Percentiles rank a stretch among this genome's conserved stretches.
These are phyloP conservation scores for Triticum urartu DNA, from an alignment of 176 grass and related monocot species.

Conservation along the genomic window DNA sequence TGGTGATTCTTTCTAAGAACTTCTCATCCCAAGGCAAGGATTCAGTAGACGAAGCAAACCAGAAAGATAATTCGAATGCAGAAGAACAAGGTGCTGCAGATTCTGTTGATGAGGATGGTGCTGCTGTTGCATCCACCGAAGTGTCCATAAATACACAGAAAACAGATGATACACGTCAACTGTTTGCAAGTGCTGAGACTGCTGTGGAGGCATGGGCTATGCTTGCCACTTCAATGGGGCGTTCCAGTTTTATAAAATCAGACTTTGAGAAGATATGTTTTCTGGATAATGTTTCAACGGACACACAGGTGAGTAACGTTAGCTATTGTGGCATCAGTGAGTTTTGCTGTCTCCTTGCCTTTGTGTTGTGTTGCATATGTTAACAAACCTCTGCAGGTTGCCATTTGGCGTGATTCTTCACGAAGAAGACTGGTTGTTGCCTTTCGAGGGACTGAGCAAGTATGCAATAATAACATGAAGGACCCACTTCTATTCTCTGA, in stretches of 20 bases:
- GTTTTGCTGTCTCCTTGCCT: not conserved
- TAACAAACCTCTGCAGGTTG: constrained; percentile 50
- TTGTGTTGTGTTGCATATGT: constrained; percentile 5
- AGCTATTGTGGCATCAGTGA: not conserved
- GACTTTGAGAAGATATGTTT: constrained; percentile 98
- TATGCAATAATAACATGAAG: constrained; percentile 53
- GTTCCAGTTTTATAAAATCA: constrained; percentile 93
- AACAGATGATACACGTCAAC: constrained; percentile 61
- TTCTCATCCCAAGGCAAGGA: constrained; percentile 50
- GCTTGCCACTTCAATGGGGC: constrained; percentile 88
- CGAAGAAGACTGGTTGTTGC: constrained; percentile 81
- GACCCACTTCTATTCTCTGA: constrained; percentile 5
- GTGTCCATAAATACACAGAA: constrained; percentile 40
- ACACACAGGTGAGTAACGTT: constrained; percentile 58
- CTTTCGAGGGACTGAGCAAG: constrained; percentile 95
- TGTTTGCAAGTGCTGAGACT: constrained; percentile 92
- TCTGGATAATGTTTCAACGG: constrained; percentile 83
- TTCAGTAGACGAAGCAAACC: constrained; percentile 14
- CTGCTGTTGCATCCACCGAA: constrained; percentile 32
- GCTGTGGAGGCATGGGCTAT: constrained; percentile 98
- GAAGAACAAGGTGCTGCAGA: constrained; percentile 41
- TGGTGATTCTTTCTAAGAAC: constrained; percentile 76
- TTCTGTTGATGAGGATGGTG: constrained; percentile 31
- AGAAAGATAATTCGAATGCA: constrained; percentile 29
- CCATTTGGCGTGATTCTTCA: constrained; percentile 92